A percentile compares a stretch with the other conserved stretches of the same genome.
Evolutionary conservation across 805 yeast species (phyloP).

Genomic region (Pichia ethanolica): DNA sequence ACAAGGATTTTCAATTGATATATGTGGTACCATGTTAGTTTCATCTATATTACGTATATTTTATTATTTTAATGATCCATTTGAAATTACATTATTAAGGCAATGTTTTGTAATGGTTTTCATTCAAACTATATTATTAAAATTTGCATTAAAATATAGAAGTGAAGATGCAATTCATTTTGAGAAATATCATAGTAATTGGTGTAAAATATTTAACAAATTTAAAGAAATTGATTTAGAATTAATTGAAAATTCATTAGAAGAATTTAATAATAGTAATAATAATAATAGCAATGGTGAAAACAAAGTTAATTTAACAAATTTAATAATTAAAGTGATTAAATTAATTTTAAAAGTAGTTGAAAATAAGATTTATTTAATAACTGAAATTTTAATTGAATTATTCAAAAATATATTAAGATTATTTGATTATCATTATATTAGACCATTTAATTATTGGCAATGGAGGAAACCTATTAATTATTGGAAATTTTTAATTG

Average conservation of each 20-base stretch:
- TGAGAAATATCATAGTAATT: constrained; percentile 23
- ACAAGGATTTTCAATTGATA: constrained; percentile 82
- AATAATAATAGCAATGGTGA: background rate
- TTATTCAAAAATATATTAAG: constrained; percentile 37
- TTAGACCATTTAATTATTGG: constrained; percentile 69
- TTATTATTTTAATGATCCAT: constrained; percentile 74
- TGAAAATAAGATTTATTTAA: constrained; percentile 11
- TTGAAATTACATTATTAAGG: constrained; percentile 67
- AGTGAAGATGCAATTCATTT: constrained; percentile 34
- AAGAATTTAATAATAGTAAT: constrained; percentile 9
- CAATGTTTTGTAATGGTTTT: constrained; percentile 83
- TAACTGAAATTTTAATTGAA: constrained; percentile 12
- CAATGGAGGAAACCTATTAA: constrained; percentile 50
- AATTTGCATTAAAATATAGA: constrained; percentile 54
- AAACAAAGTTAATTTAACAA: background rate
- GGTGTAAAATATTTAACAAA: constrained; percentile 26
- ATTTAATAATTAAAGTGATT: too few species aligned
- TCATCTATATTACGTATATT: constrained; percentile 67
- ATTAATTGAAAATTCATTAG: constrained; percentile 6
- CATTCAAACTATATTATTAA: constrained; percentile 60
- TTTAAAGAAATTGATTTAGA: constrained; percentile 16
- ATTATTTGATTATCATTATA: constrained; percentile 63
- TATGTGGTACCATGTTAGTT: constrained; percentile 84
- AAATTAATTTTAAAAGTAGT: constrained; percentile 9
- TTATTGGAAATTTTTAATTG: constrained; percentile 38